phyloP scores from a whole-genome alignment of 148 eudicot genomes.

The Rhododendron vialii region DNA sequence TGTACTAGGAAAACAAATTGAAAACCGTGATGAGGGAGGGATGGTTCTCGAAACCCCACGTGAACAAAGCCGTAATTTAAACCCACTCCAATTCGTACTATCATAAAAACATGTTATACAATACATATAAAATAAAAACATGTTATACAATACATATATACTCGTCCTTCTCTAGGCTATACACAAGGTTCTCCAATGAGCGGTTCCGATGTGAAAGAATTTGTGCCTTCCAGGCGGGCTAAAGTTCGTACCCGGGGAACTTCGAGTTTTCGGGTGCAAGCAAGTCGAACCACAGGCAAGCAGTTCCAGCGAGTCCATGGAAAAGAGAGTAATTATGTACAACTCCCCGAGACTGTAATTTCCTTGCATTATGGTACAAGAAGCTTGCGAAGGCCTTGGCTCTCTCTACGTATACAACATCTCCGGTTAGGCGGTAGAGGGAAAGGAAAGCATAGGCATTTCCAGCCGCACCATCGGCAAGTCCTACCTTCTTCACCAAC shows the following conservation, averaged over 20 bases:
- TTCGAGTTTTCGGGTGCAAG: conserved; percentile 42
- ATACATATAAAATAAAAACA: too few relatives aligned
- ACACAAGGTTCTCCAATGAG: neutral
- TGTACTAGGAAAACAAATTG: too few relatives aligned
- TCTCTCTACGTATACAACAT: conserved; percentile 50
- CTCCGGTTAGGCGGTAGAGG: conserved; percentile 55
- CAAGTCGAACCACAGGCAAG: conserved; percentile 75
- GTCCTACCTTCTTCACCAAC: conserved; percentile 56
- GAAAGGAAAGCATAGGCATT: conserved; percentile 71
- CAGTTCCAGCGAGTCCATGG: conserved; percentile 54
- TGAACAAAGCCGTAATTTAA: too few relatives aligned
- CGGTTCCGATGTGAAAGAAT: neutral
- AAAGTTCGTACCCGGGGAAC: conserved; percentile 72
- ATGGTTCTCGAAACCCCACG: neutral
- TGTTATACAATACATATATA: neutral
- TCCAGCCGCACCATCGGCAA: conserved; percentile 66
- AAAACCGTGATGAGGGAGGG: too few relatives aligned
- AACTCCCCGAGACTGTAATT: conserved; percentile 8
- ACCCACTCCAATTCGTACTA: neutral
- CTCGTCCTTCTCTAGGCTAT: neutral
- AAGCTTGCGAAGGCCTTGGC: conserved; percentile 72
- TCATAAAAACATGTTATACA: neutral
- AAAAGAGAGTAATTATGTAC: conserved; percentile 53
- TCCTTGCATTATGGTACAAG: conserved; percentile 42
- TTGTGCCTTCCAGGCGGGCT: neutral